Evolutionary conservation across 1,284 basidiomycete species (phyloP), one percentile per base, ranked within the genome.

Genomic region (Limonomyces culmigenus): DNA sequence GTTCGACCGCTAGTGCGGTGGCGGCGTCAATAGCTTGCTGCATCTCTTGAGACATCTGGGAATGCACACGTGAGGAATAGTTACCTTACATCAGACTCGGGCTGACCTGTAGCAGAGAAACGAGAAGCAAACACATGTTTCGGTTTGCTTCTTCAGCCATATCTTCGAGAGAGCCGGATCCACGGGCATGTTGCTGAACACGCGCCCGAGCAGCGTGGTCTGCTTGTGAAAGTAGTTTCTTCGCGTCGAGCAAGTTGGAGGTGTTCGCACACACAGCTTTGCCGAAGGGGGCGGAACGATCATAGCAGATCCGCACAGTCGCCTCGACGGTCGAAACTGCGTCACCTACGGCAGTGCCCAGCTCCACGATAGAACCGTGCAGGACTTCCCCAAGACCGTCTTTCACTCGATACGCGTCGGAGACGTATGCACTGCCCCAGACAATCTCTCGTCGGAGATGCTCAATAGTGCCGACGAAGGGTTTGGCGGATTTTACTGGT

Each of bases 371-470:
- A 3, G 56, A 53, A 2, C 38, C 43, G 35, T 53, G 48, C 32
- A 60, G 51, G 3, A 52, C 45, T 4, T 45, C 32, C 23, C n/a
- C n/a, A 16, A 51, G 43, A 10, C 42, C 42, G 16, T 46, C 42
- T 2, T 38, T 37, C 36, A 43, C 38, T 31, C 29, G n/a, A n/a
- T 8, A 8, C 8, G 23, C 23, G 8, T 27, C 23, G 35, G 37
- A 14, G 19, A 25, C 20, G 16, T 53, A 48, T 3, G 53, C 46
- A 47, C 60, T 55, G 21, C 63, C 64, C 60, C 63, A 63, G 2
- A 62, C 58, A 5, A 69, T 46, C 39, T 65, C 63, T 19, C 63
- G 55, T 12, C 66, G 54, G 6, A 65, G 42, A 41, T 66, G 63
- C 45, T 67, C 58, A 4, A 57, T 48, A 13, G 51, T 60, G 12